Evolutionary conservation across 768 basidiomycete species (phyloP).

Genomic region (Pisolithus tinctorius): DNA sequence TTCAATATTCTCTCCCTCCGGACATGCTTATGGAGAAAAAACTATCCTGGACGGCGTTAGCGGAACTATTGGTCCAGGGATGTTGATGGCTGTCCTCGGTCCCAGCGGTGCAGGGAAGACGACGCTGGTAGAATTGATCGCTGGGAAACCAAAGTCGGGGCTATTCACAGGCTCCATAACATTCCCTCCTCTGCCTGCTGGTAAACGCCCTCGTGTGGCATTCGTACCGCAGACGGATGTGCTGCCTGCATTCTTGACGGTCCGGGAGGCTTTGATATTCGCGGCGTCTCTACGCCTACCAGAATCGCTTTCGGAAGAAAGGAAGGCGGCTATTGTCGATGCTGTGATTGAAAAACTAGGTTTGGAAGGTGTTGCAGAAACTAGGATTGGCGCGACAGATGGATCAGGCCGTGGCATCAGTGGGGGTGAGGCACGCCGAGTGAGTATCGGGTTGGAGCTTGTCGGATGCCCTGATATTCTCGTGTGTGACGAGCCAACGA

Average conservation of each 20-base stretch:
- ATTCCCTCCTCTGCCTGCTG: slow-evolving; percentile 36
- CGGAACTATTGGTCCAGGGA: slow-evolving; percentile 69
- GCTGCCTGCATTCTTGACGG: slow-evolving; percentile 72
- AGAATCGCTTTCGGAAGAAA: slow-evolving; percentile 54
- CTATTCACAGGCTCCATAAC: slow-evolving; percentile 55
- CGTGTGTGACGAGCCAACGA: slow-evolving; percentile 82
- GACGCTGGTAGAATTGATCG: slow-evolving; percentile 85
- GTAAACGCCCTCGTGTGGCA: slow-evolving; percentile 52
- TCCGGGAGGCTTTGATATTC: slow-evolving; percentile 76
- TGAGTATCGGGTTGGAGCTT: slow-evolving; percentile 86
- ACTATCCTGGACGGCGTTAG: slow-evolving; percentile 65
- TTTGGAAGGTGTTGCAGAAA: slow-evolving; percentile 59
- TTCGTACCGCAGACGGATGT: slow-evolving; percentile 88
- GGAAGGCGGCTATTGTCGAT: slow-evolving; percentile 62
- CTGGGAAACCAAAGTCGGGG: slow-evolving; percentile 77
- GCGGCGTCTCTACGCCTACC: slow-evolving; percentile 82
- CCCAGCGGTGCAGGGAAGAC: slow-evolving; percentile 93
- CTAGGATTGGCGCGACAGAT: slow-evolving; percentile 59
- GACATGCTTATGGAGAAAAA: slow-evolving; percentile 27
- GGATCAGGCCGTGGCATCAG: slow-evolving; percentile 77
- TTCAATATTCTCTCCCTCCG: background rate
- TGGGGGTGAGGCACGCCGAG: slow-evolving; percentile 86
- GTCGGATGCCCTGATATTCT: slow-evolving; percentile 80
- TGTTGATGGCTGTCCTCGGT: slow-evolving; percentile 88
- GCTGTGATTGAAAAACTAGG: slow-evolving; percentile 74